Percentiles rank a stretch among this genome's conserved stretches.
phyloP scores from a whole-genome alignment of 768 basidiomycete species.

The Boletus rex-veris region DNA sequence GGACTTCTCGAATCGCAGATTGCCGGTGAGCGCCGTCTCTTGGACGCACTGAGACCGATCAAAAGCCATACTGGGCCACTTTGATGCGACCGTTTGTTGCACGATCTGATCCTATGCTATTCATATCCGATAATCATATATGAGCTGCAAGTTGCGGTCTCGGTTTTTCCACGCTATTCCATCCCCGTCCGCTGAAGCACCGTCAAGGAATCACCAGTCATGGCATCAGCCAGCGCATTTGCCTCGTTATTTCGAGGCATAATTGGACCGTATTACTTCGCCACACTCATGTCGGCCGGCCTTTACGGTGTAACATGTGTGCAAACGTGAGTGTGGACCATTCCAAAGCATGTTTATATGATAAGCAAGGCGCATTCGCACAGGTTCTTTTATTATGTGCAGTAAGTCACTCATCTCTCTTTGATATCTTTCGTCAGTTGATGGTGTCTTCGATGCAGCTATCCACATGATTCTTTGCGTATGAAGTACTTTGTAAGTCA shows the following conservation, averaged over 20 bases:
- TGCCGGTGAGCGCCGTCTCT: too few relatives aligned
- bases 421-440: neutral
- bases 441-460: neutral
- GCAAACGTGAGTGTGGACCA: slow-evolving; percentile 7
- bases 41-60: too few relatives aligned
- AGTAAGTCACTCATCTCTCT: neutral
- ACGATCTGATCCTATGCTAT: neutral
- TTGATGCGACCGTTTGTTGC: too few relatives aligned
- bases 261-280: neutral
- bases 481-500: slow-evolving; percentile 8
- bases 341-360: neutral
- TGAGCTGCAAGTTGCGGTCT: neutral
- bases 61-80: too few relatives aligned
- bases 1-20: too few relatives aligned
- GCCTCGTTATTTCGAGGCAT: neutral
- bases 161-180: neutral
- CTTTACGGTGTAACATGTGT: slow-evolving; percentile 7
- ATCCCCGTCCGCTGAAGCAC: neutral
- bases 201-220: neutral
- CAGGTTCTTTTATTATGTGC: slow-evolving; percentile 12
- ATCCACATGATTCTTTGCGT: neutral
- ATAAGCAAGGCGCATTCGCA: too few relatives aligned
- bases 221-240: neutral
- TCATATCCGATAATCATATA: neutral
- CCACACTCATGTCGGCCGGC: neutral